These are phyloP conservation scores for Croton laevigatus DNA, from an alignment of 441 rosid genomes.

Conservation along the genomic window DNA sequence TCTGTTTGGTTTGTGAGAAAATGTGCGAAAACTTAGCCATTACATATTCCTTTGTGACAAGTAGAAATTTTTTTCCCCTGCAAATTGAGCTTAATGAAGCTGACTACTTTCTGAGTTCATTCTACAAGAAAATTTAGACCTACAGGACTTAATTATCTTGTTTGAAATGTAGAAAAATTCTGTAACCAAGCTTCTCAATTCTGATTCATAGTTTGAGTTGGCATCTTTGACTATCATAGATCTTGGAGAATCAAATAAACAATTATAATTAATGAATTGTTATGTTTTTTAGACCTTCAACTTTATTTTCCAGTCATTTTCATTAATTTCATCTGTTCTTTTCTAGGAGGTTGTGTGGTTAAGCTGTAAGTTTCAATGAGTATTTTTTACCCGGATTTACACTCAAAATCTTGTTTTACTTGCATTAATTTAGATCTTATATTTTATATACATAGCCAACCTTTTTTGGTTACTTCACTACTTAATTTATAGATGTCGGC, in stretches of 20 bases:
- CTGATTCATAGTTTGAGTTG: neutral
- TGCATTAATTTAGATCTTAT: constrained; percentile 20
- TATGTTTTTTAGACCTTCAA: neutral
- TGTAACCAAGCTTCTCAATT: neutral
- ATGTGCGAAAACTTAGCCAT: constrained; percentile 9
- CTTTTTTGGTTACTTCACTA: constrained; percentile 7
- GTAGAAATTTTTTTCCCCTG: neutral
- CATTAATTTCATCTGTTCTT: constrained; percentile 1
- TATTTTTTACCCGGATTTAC: constrained; percentile 8
- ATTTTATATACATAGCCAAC: constrained; percentile 6
- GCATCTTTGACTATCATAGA: neutral
- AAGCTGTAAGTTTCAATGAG: neutral
- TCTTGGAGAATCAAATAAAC: constrained; percentile 7
- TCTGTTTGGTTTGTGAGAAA: constrained; percentile 25
- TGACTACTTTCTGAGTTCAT: neutral
- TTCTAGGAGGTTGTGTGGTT: neutral
- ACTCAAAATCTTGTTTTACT: constrained; percentile 18
- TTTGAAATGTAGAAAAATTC: neutral
- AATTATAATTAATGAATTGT: neutral
- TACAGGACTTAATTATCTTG: neutral
- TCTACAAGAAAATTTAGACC: neutral
- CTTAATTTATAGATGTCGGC: constrained; percentile 26
- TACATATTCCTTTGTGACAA: neutral
- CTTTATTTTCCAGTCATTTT: constrained; percentile 11
- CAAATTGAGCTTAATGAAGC: neutral